A percentile compares a stretch with the other conserved stretches of the same genome.
phyloP scores from a whole-genome alignment of 306 rosid genomes.

The Malus domestica region ASM211411v1 NC_041805.1:6703501-6704000 shows the following conservation, averaged over 20 bases:
- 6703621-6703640: constrained; percentile 12
- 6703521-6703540: constrained; percentile 27
- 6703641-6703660: constrained; percentile 11
- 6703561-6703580: constrained; percentile 34
- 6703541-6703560: constrained; percentile 49
- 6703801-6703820: neutral
- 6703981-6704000: no score
- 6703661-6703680: constrained; percentile 20
- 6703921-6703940: constrained; percentile 1
- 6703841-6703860: neutral
- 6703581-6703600: constrained; percentile 19
- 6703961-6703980: neutral
- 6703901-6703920: neutral
- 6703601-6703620: constrained; percentile 10
- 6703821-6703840: neutral
- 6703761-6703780: neutral
- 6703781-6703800: neutral
- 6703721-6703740: constrained; percentile 23
- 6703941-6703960: neutral
- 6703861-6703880: neutral
- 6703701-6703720: constrained; percentile 15
- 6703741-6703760: constrained; percentile 33
- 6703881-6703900: neutral
- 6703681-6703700: neutral
- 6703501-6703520: constrained; percentile 24